Evolutionary conservation across 441 rosid species (phyloP), one percentile per base, ranked within the genome.

Genomic region (Isatis lusitanica): DNA sequence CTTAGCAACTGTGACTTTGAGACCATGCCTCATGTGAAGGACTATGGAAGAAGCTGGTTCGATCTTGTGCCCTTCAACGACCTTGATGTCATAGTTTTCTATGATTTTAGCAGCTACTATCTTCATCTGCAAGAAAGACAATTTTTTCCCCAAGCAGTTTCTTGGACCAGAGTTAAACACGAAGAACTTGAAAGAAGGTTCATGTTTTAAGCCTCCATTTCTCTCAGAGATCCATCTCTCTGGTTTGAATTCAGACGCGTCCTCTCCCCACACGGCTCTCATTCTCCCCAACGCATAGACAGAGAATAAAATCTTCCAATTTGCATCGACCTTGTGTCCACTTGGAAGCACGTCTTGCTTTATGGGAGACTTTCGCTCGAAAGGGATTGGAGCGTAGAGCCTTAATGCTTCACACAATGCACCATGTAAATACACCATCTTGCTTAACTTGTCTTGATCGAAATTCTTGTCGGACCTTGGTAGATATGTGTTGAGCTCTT

Each of bases 61-160:
- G 2, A 62, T 38, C 62, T 42, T 44, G 31, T 71, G 78, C 38
- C 80, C 83, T 67, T 71, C 74, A 15, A 44, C 39, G 1, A 80
- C 40, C 9, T 71, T 40, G 26, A 77, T 58, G 17, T 74, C 57
- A 43, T 78, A 83, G 47, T 75, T 80, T 55, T 44, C 52, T 46
- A 83, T 18, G 6, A 83, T 12, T 30, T 48, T 51, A 43, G 71
- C 65, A 10, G 75, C 77, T 7, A 78, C 71, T 28, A 46, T 33
- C 68, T 83, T 83, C 81, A 83, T 75, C 71, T 75, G 78, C 30
- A 52, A 47, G n/a, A 80, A 70, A 65, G 86, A 79, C 7, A 80
- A 24, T 9, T 76, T 66, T 53, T 80, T 83, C 16, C 86, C 84
- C 52, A 83, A n/a, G 30, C 83, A 83, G 16, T 73, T 78, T 61